These are phyloP conservation scores for Exophiala phaeomuriformis DNA, from an alignment of 2,329 filamentous ascomycete genomes.

Conservation along the genomic window DNA sequence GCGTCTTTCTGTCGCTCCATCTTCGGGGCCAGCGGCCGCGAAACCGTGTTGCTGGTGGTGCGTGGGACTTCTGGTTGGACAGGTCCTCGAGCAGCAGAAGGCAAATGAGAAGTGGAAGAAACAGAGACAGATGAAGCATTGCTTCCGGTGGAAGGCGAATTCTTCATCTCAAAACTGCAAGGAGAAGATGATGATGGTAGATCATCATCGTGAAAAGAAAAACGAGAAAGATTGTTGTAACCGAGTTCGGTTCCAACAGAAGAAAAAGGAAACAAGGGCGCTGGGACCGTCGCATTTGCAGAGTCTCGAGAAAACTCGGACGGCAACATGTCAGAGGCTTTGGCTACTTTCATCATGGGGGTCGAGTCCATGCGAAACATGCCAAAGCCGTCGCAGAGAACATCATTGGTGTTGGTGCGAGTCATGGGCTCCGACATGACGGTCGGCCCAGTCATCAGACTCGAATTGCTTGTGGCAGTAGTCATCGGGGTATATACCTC, in stretches of 20 bases:
- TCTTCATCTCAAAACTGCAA: conserved; percentile 44
- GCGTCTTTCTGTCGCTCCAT: conserved; percentile 32
- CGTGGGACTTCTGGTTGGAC: conserved; percentile 44
- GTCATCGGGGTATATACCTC: conserved; percentile 23
- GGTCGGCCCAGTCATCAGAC: conserved; percentile 27
- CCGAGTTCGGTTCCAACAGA: conserved; percentile 32
- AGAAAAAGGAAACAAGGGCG: conserved; percentile 33
- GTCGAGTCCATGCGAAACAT: conserved; percentile 42
- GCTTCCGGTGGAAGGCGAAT: conserved; percentile 44
- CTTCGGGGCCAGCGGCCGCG: conserved; percentile 46
- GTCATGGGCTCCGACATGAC: conserved; percentile 38
- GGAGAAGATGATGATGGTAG: conserved; percentile 33
- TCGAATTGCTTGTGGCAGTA: conserved; percentile 26
- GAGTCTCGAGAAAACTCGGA: conserved; percentile 24
- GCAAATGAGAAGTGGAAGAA: conserved; percentile 32
- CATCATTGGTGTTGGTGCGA: conserved; percentile 41
- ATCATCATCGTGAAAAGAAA: conserved; percentile 29
- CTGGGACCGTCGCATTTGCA: conserved; percentile 26
- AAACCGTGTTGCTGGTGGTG: conserved; percentile 24
- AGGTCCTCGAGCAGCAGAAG: conserved; percentile 36
- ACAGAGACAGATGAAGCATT: conserved; percentile 36
- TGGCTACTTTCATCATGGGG: conserved; percentile 26
- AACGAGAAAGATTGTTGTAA: conserved; percentile 30
- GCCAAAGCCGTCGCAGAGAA: conserved; percentile 37
- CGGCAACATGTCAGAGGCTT: conserved; percentile 30